Evolutionary conservation across 192 early-diverging fungal species (phyloP).

Genomic region (Backusella tarrabulga): DNA sequence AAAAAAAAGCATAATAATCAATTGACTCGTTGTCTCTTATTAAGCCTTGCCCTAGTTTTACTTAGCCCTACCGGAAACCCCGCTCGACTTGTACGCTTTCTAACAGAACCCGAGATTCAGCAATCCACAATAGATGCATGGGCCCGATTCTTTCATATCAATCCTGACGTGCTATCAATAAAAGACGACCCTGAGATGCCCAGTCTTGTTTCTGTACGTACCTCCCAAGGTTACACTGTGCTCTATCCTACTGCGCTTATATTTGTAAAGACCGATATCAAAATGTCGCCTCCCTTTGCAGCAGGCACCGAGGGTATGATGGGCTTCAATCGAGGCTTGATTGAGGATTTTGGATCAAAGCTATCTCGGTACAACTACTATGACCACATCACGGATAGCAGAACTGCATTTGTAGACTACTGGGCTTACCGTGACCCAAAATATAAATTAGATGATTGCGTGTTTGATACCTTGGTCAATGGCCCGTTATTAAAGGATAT

Average conservation of each 20-base stretch:
- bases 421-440: conserved; percentile 7
- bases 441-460: not conserved
- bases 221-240: not conserved
- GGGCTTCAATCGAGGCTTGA: not conserved
- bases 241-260: conserved; percentile 8
- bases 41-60: conserved; percentile 2
- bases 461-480: not conserved
- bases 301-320: not conserved
- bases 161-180: not conserved
- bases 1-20: conserved; percentile 2
- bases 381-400: not conserved
- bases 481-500: not conserved
- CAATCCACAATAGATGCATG: not conserved
- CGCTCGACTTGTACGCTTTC: not conserved
- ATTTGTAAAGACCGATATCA: conserved; percentile 7
- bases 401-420: not conserved
- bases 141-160: not conserved
- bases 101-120: not conserved
- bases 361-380: not conserved
- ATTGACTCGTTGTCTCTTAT: conserved; percentile 4
- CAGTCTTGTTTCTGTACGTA: not conserved
- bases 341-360: conserved; percentile 7
- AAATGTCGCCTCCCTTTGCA: not conserved
- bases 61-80: conserved; percentile 2
- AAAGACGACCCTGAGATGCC: not conserved